A percentile compares a stretch with the other conserved stretches of the same genome.
Evolutionary conservation across 495 filamentous ascomycete species (phyloP).

Genomic region (Xanthoparmelia taractica): DNA sequence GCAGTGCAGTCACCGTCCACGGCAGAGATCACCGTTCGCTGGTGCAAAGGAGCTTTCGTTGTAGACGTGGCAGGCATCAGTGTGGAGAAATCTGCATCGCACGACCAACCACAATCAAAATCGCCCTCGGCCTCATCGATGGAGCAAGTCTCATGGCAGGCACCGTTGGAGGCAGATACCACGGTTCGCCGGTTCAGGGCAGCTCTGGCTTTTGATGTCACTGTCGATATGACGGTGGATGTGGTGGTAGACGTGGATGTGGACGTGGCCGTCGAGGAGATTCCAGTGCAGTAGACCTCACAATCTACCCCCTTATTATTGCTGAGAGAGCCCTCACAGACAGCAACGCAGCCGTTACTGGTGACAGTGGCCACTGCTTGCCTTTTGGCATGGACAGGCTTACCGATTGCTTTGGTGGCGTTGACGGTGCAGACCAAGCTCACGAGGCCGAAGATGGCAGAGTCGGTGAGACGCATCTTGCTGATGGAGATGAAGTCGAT

Average conservation of each 20-base stretch:
- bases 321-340: not conserved
- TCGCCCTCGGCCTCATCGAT: not conserved
- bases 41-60: not conserved
- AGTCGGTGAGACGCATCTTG: slow-evolving; percentile 9
- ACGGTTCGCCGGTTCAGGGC: not conserved
- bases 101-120: not conserved
- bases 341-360: slow-evolving; percentile 1
- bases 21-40: not conserved
- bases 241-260: not conserved
- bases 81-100: not conserved
- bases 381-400: slow-evolving; percentile 7
- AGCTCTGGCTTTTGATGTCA: not conserved
- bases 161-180: not conserved
- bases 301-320: not conserved
- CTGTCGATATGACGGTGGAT: not conserved
- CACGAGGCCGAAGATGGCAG: slow-evolving; percentile 9
- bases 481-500: slow-evolving; percentile 5
- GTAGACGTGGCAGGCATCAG: not conserved
- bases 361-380: not conserved
- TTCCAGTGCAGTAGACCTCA: not conserved
- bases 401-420: not conserved
- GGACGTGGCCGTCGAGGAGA: not conserved
- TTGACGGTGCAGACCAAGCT: slow-evolving; percentile 12
- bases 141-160: not conserved
- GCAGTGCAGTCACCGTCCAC: not conserved